These are phyloP conservation scores for Phialocephala subalpina DNA, from an alignment of 2,329 filamentous ascomycete genomes.

Conservation along the genomic window DNA sequence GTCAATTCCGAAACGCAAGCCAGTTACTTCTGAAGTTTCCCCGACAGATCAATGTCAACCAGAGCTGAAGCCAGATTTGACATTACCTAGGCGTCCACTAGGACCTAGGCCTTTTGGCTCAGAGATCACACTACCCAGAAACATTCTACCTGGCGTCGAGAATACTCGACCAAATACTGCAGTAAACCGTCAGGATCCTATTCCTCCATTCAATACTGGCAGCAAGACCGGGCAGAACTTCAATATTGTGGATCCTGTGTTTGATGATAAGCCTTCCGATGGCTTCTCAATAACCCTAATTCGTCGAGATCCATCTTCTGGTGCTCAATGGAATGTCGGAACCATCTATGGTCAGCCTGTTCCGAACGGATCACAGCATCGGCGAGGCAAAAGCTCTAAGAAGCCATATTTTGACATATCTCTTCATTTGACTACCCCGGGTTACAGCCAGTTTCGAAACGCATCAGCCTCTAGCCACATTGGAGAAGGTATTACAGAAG, in stretches of 20 bases:
- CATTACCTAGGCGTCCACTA: slow-evolving; percentile 24
- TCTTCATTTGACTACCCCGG: slow-evolving; percentile 42
- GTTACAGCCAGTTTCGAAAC: slow-evolving; percentile 42
- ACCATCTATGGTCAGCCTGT: slow-evolving; percentile 56
- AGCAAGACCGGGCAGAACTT: slow-evolving; percentile 13
- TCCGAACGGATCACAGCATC: slow-evolving; percentile 35
- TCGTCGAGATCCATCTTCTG: slow-evolving; percentile 74
- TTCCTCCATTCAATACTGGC: slow-evolving; percentile 13
- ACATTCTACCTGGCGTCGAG: slow-evolving; percentile 31
- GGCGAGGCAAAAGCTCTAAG: slow-evolving; percentile 42
- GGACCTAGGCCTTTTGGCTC: slow-evolving; percentile 32
- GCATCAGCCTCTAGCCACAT: slow-evolving; percentile 15
- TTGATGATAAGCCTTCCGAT: not conserved
- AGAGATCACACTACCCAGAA: slow-evolving; percentile 27
- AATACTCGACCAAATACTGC: slow-evolving; percentile 20
- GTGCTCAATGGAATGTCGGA: slow-evolving; percentile 79
- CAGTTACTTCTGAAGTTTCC: slow-evolving; percentile 21
- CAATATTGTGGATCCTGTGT: not conserved
- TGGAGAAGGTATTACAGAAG: slow-evolving; percentile 14
- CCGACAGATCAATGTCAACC: slow-evolving; percentile 10
- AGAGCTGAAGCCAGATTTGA: not conserved
- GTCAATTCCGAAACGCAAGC: slow-evolving; percentile 24
- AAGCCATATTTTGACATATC: slow-evolving; percentile 47
- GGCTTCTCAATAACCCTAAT: slow-evolving; percentile 61
- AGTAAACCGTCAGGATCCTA: slow-evolving; percentile 7